phyloP scores from a whole-genome alignment of 2,329 filamentous ascomycete genomes.

The Fusarium beomiforme region DNA sequence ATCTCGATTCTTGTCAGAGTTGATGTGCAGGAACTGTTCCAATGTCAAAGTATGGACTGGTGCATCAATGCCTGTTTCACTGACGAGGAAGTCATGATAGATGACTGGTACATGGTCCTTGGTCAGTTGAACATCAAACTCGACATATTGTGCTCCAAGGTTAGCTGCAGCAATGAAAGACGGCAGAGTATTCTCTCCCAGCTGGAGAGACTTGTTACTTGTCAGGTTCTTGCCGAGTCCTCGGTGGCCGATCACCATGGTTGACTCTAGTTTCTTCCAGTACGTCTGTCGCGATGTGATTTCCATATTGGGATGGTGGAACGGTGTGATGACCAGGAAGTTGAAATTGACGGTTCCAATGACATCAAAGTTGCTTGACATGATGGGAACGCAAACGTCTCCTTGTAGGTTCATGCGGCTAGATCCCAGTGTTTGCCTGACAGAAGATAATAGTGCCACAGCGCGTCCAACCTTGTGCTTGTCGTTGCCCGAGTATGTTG shows the following conservation, averaged over 20 bases:
- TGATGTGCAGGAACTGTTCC: conserved; percentile 94
- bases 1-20: conserved; percentile 59
- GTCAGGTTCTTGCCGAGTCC: conserved; percentile 91
- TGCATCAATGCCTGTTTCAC: conserved; percentile 95
- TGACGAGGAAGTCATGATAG: conserved; percentile 98
- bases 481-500: conserved; percentile 90
- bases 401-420: conserved; percentile 93
- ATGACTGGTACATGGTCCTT: conserved; percentile 98
- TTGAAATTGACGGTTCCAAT: conserved; percentile 98
- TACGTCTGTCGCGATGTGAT: conserved; percentile 92
- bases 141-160: conserved; percentile 80
- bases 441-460: conserved; percentile 85
- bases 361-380: conserved; percentile 85
- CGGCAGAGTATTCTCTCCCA: conserved; percentile 94
- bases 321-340: conserved; percentile 93
- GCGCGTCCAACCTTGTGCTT: conserved; percentile 90
- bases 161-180: conserved; percentile 98
- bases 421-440: conserved; percentile 83
- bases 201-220: conserved; percentile 85
- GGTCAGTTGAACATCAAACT: conserved; percentile 94
- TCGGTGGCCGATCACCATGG: conserved; percentile 80
- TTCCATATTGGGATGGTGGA: conserved; percentile 92
- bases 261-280: conserved; percentile 91
- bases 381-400: conserved; percentile 90
- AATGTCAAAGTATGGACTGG: conserved; percentile 94